phyloP scores from a whole-genome alignment of 1,284 basidiomycete genomes.

The Vanrija sp. region DNA sequence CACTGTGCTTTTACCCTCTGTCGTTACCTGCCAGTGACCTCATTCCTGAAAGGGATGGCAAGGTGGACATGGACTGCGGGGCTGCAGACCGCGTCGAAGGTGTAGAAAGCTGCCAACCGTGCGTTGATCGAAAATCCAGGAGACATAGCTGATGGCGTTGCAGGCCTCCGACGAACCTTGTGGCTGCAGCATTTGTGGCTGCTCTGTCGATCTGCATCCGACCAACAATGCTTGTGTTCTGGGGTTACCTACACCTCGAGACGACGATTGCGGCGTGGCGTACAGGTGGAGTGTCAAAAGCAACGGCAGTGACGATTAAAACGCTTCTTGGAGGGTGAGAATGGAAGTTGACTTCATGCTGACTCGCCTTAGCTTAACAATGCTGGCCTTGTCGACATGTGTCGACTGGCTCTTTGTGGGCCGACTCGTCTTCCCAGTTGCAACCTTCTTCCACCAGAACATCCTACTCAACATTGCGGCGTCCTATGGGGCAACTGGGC shows the following conservation, averaged over 20 bases:
- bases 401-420: constrained; percentile 44
- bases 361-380: constrained; percentile 18
- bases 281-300: background rate
- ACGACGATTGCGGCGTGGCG: background rate
- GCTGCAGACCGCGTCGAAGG: constrained; percentile 2
- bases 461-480: constrained; percentile 79
- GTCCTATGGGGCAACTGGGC: constrained; percentile 87
- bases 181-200: constrained; percentile 57
- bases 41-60: too few species aligned
- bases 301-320: background rate
- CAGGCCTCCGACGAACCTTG: constrained; percentile 27
- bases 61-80: background rate
- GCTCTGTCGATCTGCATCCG: constrained; percentile 74
- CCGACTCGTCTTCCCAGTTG: constrained; percentile 37
- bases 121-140: background rate
- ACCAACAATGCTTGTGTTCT: constrained; percentile 81
- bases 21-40: background rate
- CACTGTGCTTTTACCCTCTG: constrained; percentile 69
- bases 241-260: constrained; percentile 63
- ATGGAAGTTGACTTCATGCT: background rate
- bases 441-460: constrained; percentile 74
- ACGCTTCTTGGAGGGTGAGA: constrained; percentile 15
- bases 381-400: constrained; percentile 30
- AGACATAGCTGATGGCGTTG: background rate
- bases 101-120: background rate